Evolutionary conservation across 2,329 filamentous ascomycete species (phyloP).

Genomic region (Arthroderma sp.): DNA sequence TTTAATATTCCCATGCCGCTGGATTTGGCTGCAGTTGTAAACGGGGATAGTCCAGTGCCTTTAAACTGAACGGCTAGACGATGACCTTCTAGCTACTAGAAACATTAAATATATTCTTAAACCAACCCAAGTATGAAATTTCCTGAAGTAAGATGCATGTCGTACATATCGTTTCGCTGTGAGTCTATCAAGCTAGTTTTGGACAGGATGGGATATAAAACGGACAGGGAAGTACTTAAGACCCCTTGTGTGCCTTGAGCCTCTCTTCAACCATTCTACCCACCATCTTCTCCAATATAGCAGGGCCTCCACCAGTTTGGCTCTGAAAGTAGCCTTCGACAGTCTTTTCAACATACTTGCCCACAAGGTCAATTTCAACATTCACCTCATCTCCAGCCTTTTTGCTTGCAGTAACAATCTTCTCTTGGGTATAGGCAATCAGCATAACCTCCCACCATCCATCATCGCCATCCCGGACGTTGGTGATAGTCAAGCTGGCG

Average conservation of each 20-base stretch:
- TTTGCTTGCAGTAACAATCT: constrained; percentile 72
- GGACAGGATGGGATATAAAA: neutral
- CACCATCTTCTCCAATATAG: constrained; percentile 58
- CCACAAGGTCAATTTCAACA: constrained; percentile 80
- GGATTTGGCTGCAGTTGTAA: too few relatives aligned
- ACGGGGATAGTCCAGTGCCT: too few relatives aligned
- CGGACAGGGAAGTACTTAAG: too few relatives aligned
- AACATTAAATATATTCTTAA: too few relatives aligned
- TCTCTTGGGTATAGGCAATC: constrained; percentile 90
- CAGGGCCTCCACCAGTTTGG: constrained; percentile 26
- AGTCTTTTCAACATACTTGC: constrained; percentile 58
- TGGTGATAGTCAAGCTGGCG: constrained; percentile 82
- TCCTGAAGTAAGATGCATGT: too few relatives aligned
- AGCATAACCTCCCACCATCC: constrained; percentile 96
- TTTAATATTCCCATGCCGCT: too few relatives aligned
- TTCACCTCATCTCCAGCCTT: constrained; percentile 70
- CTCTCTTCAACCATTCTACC: constrained; percentile 61
- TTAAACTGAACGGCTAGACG: too few relatives aligned
- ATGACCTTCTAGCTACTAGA: too few relatives aligned
- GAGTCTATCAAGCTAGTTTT: too few relatives aligned
- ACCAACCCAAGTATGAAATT: too few relatives aligned
- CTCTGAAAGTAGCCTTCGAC: constrained; percentile 60
- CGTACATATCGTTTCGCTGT: too few relatives aligned
- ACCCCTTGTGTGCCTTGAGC: constrained; percentile 20
- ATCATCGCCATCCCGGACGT: constrained; percentile 62